A percentile compares a stretch with the other conserved stretches of the same genome.
phyloP scores from a whole-genome alignment of 345 rosid species.

The Hypericum perforatum region DNA sequence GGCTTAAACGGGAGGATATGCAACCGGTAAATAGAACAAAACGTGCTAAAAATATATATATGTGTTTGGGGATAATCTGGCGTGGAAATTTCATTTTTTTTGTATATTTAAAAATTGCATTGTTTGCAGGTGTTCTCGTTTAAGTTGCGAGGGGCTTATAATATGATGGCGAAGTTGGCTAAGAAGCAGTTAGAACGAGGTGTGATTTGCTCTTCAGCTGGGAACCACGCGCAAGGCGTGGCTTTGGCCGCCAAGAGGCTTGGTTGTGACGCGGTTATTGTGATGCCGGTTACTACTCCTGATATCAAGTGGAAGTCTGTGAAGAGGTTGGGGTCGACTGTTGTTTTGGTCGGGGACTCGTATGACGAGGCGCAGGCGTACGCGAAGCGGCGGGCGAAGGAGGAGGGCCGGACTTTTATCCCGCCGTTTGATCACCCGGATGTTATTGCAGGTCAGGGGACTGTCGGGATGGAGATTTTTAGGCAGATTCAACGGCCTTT shows the following conservation, averaged over 20 bases:
- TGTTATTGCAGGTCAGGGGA: background rate
- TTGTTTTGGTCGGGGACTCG: constrained; percentile 79
- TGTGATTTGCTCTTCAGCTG: constrained; percentile 92
- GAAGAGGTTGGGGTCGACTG: constrained; percentile 68
- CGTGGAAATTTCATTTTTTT: too few relatives aligned
- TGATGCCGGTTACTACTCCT: constrained; percentile 89
- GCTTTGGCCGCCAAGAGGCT: constrained; percentile 75
- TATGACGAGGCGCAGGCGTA: constrained; percentile 84
- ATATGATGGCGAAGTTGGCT: constrained; percentile 90
- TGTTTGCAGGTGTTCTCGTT: constrained; percentile 79
- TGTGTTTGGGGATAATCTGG: too few relatives aligned
- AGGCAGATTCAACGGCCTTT: constrained; percentile 64
- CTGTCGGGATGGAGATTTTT: constrained; percentile 50
- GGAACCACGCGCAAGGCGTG: constrained; percentile 99
- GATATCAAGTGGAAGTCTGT: constrained; percentile 98
- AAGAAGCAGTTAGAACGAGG: constrained; percentile 59
- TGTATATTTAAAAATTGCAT: too few relatives aligned
- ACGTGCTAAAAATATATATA: too few relatives aligned
- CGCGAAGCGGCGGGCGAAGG: background rate
- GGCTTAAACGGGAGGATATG: constrained; percentile 83
- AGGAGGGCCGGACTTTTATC: background rate
- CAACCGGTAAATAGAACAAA: constrained; percentile 76
- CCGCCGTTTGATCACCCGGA: constrained; percentile 5
- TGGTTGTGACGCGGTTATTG: constrained; percentile 70
- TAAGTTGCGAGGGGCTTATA: constrained; percentile 92